Conservation (phyloP, 768 basidiomycete species). For the Phaeotremella fagi region DNA sequence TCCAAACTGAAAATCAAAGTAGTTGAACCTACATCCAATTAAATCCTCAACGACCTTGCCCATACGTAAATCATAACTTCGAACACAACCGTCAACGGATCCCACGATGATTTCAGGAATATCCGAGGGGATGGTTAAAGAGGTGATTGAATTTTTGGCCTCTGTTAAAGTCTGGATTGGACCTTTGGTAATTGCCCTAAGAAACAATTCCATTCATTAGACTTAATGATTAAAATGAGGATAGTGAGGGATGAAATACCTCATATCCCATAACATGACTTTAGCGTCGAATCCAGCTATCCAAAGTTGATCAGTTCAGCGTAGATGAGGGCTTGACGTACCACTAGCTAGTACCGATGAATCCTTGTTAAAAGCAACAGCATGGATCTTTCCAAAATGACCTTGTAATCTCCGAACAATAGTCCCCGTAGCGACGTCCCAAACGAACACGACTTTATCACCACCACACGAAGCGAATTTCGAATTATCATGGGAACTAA, state of each 20-base stretch:
- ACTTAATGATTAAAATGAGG: background rate
- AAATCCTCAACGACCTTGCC: constrained; percentile 85
- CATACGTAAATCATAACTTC: constrained; percentile 91
- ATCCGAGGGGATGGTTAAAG: constrained; percentile 38
- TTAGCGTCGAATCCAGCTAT: constrained; percentile 88
- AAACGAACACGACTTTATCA: constrained; percentile 85
- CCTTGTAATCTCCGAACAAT: constrained; percentile 78
- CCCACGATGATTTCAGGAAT: constrained; percentile 67
- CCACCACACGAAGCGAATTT: constrained; percentile 92
- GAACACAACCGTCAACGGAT: constrained; percentile 84
- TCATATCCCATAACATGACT: constrained; percentile 84
- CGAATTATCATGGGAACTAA: constrained; percentile 84
- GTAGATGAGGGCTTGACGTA: constrained; percentile 47
- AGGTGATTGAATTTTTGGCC: constrained; percentile 35
- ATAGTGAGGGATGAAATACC: constrained; percentile 53
- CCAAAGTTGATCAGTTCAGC: background rate
- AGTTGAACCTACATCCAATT: constrained; percentile 66
- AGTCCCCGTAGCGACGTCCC: constrained; percentile 87
- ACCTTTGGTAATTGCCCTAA: constrained; percentile 68
- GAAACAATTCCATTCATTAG: background rate
- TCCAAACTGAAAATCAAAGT: background rate
- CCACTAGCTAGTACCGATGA: constrained; percentile 84
- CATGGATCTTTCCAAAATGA: constrained; percentile 84
- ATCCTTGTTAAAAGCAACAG: constrained; percentile 75
- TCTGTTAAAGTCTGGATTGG: constrained; percentile 67